Base-by-base conservation (phyloP, 192 early-diverging fungal genomes). In the Phycomyces blakesleeanus region DNA sequence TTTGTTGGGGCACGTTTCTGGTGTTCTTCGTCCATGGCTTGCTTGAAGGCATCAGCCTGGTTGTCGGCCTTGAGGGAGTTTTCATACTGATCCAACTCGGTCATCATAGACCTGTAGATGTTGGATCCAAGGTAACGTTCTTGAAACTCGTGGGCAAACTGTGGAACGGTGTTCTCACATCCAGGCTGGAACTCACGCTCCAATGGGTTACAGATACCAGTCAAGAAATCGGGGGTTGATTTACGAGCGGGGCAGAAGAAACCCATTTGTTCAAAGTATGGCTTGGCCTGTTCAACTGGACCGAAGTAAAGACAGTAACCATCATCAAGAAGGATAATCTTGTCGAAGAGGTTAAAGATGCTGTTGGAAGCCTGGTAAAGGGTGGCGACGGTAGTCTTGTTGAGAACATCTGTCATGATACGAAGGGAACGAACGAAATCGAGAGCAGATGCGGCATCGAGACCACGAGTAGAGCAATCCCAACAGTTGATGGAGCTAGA, bases 391-490 rank as follows among this genome's bases (percentile, higher is more conserved):
- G 83, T 83, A 0, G 88, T 78, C 65, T 86, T 86, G 26, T 85
- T 73, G 55, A 87, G 70, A 25, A 89, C 78, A 57, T 91, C 85
- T 39, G 87, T 83, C 75, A 81, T 82, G 51, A 90, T 85, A 50
- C 91, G 85, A 27, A 93, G 78, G 14, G 82, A 87, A 38, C 85
- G 81, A 49, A 86, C 84, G 59, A 89, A 93, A 64, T 93, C 91
- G 24, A 93, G 76, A 42, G 91, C 89, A 2, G 87, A 89, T 55
- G 88, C 88, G 21, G 89, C 86, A 76, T 93, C 91, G 53, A 93
- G 77, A 47, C 91, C 91, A 44, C 82, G 79, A 21, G 87, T 88
- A 54, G 77, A 79, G 54, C 77, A 77, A 55, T 85, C 86, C 83
- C 83, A 85, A 24, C 83, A 71, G 34, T 81, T 80, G 62, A 85